Conservation (phyloP, 257 asterid genomes). For the Penstemon eatonii region DNA sequence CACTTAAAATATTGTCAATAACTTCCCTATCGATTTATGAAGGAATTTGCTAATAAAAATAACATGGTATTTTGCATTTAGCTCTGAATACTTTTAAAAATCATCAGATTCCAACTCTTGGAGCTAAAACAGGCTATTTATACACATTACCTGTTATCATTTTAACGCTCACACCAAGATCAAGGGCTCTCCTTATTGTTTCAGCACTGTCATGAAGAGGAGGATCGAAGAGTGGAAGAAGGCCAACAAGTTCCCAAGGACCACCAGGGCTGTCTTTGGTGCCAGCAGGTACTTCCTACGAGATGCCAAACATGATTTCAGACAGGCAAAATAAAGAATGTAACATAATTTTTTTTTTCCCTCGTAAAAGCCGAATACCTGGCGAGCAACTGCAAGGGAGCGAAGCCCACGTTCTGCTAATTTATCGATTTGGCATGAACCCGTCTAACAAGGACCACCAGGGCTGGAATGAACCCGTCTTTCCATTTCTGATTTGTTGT, state of each 20-base stretch:
- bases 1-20: too few species aligned
- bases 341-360: background rate
- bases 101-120: background rate
- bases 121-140: background rate
- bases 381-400: slow-evolving; percentile 38
- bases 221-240: slow-evolving; percentile 36
- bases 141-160: slow-evolving; percentile 36
- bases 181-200: slow-evolving; percentile 34
- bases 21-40: too few species aligned
- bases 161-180: slow-evolving; percentile 40
- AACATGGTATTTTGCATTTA: too few species aligned
- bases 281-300: slow-evolving; percentile 31
- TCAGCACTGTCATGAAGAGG: slow-evolving; percentile 39
- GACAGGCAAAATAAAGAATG: background rate
- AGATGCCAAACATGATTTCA: background rate
- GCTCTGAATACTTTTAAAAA: too few species aligned
- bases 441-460: too few species aligned
- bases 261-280: slow-evolving; percentile 35
- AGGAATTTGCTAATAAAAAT: too few species aligned
- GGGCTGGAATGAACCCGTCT: slow-evolving; percentile 32
- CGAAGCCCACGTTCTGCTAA: slow-evolving; percentile 42
- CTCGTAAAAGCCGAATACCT: slow-evolving; percentile 21
- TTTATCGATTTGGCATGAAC: slow-evolving; percentile 35
- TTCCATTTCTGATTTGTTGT: slow-evolving; percentile 31
- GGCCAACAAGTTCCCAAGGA: slow-evolving; percentile 35